These are phyloP conservation scores for Physaria fendleri DNA, from an alignment of 345 rosid species.

Conservation along the genomic window DNA sequence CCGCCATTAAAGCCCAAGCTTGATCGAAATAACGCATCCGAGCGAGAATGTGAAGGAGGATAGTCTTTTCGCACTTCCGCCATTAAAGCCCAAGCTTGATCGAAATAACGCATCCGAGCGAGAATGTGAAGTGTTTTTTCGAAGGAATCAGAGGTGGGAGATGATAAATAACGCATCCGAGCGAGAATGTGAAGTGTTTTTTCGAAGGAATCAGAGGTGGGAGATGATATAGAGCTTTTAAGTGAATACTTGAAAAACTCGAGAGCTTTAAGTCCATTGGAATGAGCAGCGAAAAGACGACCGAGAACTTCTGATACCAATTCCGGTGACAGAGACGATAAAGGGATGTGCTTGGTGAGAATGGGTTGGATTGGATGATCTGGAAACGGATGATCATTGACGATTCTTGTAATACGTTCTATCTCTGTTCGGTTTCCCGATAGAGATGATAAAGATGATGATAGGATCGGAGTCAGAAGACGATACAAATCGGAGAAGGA, in stretches of 20 bases:
- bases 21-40: conserved; percentile 82
- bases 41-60: too few species aligned
- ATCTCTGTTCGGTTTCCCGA: conserved; percentile 30
- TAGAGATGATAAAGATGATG: neutral
- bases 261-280: conserved; percentile 82
- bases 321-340: conserved; percentile 28
- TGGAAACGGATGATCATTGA: conserved; percentile 78
- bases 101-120: conserved; percentile 72
- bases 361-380: conserved; percentile 46
- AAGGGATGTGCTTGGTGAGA: conserved; percentile 38
- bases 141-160: conserved; percentile 55
- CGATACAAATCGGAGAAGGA: conserved; percentile 11
- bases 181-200: conserved; percentile 76
- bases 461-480: conserved; percentile 5
- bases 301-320: conserved; percentile 69
- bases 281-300: conserved; percentile 76
- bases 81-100: conserved; percentile 81
- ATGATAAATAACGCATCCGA: conserved; percentile 66
- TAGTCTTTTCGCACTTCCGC: conserved; percentile 31
- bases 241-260: conserved; percentile 62
- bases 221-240: conserved; percentile 30
- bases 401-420: conserved; percentile 46
- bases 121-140: conserved; percentile 86
- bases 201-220: conserved; percentile 62
- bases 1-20: conserved; percentile 76